phyloP scores from a whole-genome alignment of 768 basidiomycete species.

The Neoboletus magnificus region DNA sequence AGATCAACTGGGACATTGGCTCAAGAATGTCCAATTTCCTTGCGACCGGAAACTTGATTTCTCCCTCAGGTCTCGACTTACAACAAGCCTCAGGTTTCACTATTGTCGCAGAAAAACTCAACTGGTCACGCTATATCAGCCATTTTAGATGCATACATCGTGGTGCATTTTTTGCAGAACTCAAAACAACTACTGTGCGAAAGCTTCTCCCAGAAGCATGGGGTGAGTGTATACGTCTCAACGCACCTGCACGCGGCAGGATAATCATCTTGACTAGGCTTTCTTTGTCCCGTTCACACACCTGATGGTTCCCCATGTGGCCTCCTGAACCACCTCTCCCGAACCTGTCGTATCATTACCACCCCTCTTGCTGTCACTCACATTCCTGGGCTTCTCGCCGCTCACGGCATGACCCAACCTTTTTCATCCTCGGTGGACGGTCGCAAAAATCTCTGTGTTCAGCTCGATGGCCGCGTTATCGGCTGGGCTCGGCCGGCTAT shows the following conservation, averaged over 20 bases:
- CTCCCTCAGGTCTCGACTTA: constrained; percentile 91
- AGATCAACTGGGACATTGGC: constrained; percentile 91
- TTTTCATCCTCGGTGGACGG: constrained; percentile 82
- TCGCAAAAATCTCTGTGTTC: constrained; percentile 76
- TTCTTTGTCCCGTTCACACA: constrained; percentile 97
- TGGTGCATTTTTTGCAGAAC: constrained; percentile 98
- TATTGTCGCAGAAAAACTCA: constrained; percentile 97
- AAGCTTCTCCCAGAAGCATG: constrained; percentile 97
- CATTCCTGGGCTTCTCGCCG: constrained; percentile 75
- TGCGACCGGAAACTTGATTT: constrained; percentile 94
- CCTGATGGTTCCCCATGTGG: constrained; percentile 98
- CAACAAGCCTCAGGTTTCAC: constrained; percentile 99
- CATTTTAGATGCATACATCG: constrained; percentile 98
- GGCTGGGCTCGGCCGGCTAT: constrained; percentile 84
- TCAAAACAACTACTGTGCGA: constrained; percentile 96
- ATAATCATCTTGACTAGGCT: constrained; percentile 50
- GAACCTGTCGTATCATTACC: constrained; percentile 90
- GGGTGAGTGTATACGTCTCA: constrained; percentile 52
- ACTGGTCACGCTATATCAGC: constrained; percentile 97
- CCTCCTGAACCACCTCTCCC: constrained; percentile 92
- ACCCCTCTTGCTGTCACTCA: constrained; percentile 68
- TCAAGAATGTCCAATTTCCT: constrained; percentile 89
- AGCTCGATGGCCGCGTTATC: constrained; percentile 93
- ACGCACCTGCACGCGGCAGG: background rate
- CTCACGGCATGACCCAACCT: constrained; percentile 92